Evolutionary conservation across 192 early-diverging fungal genomes (phyloP).

Genomic region (Diversispora eburnea): DNA sequence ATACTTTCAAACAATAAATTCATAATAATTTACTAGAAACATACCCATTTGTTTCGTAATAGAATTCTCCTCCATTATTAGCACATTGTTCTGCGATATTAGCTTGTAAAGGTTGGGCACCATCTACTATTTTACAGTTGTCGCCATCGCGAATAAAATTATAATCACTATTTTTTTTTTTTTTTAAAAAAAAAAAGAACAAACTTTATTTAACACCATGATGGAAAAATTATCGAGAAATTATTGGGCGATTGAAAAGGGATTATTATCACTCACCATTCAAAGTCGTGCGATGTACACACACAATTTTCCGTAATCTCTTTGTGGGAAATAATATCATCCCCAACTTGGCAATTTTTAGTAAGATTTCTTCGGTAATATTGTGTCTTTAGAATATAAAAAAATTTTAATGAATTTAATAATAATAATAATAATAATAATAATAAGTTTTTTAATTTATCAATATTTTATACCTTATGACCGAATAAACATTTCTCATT

Average conservation of each 20-base stretch:
- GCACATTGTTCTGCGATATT: conserved; percentile 42
- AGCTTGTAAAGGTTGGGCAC: conserved; percentile 47
- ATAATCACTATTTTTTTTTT: conserved; percentile 47
- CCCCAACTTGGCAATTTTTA: conserved; percentile 70
- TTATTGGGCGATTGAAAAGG: neutral
- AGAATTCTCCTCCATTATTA: conserved; percentile 47
- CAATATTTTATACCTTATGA: conserved; percentile 34
- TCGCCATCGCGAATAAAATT: conserved; percentile 63
- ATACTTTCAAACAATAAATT: neutral
- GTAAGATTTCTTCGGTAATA: conserved; percentile 71
- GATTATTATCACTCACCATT: conserved; percentile 53
- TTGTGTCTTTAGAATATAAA: neutral
- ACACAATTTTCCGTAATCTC: conserved; percentile 59
- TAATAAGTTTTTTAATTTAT: neutral
- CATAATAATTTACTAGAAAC: neutral
- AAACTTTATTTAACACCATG: neutral
- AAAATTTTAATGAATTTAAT: neutral
- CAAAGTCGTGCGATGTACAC: conserved; percentile 78
- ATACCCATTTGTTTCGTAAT: conserved; percentile 58
- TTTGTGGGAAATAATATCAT: conserved; percentile 57
- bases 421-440: neutral
- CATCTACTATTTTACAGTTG: conserved; percentile 59
- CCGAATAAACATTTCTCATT: conserved; percentile 64
- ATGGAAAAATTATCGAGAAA: conserved; percentile 7
- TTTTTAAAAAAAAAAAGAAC: conserved; percentile 4